Conservation (phyloP, 495 filamentous ascomycete genomes). For the Parmelia sp. region DNA sequence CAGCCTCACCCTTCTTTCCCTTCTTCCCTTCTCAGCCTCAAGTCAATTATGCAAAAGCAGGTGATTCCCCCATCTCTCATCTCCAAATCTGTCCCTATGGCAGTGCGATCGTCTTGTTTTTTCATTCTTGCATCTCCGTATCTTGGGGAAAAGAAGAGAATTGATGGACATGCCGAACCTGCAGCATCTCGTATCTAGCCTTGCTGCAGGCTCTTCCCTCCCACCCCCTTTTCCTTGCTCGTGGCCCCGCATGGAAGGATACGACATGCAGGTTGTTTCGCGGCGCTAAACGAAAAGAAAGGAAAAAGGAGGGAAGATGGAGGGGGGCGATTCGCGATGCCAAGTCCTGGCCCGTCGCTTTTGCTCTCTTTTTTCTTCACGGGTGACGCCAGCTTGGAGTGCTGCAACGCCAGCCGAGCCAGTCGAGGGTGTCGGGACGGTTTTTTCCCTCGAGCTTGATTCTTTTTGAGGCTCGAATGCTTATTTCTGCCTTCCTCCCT, state of each 20-base stretch:
- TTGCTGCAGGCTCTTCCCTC: background rate
- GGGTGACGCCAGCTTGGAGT: background rate
- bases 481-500: background rate
- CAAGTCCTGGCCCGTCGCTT: too few species aligned
- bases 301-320: background rate
- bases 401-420: background rate
- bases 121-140: too few species aligned
- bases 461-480: background rate
- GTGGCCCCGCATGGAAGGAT: background rate
- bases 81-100: too few species aligned
- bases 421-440: background rate
- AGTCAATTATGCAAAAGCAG: too few species aligned
- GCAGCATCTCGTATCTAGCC: background rate
- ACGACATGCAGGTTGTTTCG: too few species aligned
- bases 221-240: background rate
- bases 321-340: background rate
- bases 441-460: too few species aligned
- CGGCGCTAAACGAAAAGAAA: too few species aligned
- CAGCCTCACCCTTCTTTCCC: background rate
- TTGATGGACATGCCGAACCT: too few species aligned
- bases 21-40: background rate
- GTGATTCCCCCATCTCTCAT: too few species aligned
- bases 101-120: too few species aligned
- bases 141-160: too few species aligned
- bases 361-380: background rate